Evolutionary conservation across 75 land plant species (phyloP), one percentile per base, ranked within the genome.

Genomic region (Cupressus sempervirens): DNA sequence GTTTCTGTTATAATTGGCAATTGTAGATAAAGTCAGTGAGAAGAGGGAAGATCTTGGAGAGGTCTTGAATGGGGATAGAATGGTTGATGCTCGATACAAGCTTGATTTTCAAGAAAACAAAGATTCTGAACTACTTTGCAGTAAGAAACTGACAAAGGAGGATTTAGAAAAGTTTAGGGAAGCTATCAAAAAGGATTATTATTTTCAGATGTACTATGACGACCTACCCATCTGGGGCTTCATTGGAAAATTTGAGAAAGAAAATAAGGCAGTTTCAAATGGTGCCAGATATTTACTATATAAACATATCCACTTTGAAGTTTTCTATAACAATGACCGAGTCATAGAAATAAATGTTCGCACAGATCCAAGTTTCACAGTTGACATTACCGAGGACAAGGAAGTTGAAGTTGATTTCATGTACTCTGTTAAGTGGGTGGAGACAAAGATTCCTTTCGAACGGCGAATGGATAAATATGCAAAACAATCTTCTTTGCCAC

Each of bases 151-250:
- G 12, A 29, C 88, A 56, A 90, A 83, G 45, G 83, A 88, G 50
- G 91, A 91, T 13, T 81, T 87, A 26, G 74, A 86, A 50, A 80
- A 86, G 82, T 90, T 91, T 82, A 65, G 93, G 41, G 56, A 86
- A 77, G 93, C 93, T 20, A 88, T 91, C 15, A 45, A 32, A 52
- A 90, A 90, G 54, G 89, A 91, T 84, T 91, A 90, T 46, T 91
- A 91, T 76, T 91, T 88, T 72, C 93, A 91, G 58, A 91, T 91
- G 91, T 91, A 87, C 75, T 86, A 84, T 83, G 93, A 91, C 86
- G 93, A 91, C 58, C 62, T 91, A 26, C 93, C 93, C 0, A 29
- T 91, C 36, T 91, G 93, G 93, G 91, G 93, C 5, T 91, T 91
- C 73, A 87, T 92, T 36, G 93, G 93, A 46, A 90, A 82, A 86